Conservation (phyloP, 1,284 basidiomycete species). For the Melampsora larici-populina region DNA sequence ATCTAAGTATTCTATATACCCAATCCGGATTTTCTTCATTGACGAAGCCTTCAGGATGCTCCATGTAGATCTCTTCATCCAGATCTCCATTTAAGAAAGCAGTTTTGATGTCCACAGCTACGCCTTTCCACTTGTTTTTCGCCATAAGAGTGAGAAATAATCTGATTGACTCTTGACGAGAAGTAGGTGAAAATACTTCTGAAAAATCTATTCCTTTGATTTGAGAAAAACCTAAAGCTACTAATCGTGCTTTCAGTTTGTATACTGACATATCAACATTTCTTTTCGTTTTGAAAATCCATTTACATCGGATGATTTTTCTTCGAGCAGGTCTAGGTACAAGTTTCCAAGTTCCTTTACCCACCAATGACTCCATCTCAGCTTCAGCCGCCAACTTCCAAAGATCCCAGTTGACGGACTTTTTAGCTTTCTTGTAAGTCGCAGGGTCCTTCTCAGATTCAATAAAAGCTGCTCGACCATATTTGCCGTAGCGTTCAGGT, state of each 20-base stretch:
- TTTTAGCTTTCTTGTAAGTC: too few relatives aligned
- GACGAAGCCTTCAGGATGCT: not conserved
- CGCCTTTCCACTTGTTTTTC: not conserved
- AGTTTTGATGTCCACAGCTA: not conserved
- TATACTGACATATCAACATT: too few relatives aligned
- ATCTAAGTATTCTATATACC: not conserved
- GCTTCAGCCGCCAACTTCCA: not conserved
- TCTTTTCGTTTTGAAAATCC: too few relatives aligned
- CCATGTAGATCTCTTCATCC: not conserved
- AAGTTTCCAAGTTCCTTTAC: not conserved
- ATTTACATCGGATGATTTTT: not conserved
- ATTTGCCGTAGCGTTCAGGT: too few relatives aligned
- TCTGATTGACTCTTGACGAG: not conserved
- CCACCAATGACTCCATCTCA: not conserved
- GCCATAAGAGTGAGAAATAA: not conserved
- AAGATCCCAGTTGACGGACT: too few relatives aligned
- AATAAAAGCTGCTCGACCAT: too few relatives aligned
- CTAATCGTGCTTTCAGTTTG: too few relatives aligned
- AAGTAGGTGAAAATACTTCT: constrained; percentile 32
- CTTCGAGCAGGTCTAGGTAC: not conserved
- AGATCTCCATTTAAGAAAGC: constrained; percentile 1
- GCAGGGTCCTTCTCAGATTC: too few relatives aligned
- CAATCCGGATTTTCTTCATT: not conserved
- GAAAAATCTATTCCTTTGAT: too few relatives aligned
- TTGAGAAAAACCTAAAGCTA: too few relatives aligned